Evolutionary conservation across 2,329 filamentous ascomycete genomes (phyloP), one percentile per base, ranked within the genome.

Genomic region (Elsinoe batatas): DNA sequence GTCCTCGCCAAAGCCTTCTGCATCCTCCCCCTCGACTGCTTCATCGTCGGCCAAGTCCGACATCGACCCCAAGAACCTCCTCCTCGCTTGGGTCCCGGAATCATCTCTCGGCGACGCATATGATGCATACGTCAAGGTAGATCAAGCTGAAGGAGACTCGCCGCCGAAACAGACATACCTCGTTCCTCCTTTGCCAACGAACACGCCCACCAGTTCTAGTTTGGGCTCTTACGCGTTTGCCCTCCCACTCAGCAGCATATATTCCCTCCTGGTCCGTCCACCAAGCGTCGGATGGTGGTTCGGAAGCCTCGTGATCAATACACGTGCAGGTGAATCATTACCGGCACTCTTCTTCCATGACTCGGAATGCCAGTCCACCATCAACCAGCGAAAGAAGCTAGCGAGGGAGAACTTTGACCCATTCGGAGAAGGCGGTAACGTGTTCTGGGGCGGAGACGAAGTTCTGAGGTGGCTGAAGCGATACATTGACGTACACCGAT

Each of bases 281-380:
- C 94, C 93, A 4, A 96, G 89, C 68, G 73, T 95, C 6, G 94
- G 93, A 13, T 98, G 93, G 94, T 98, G 93, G 93, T 96, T 94
- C 68, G 93, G 93, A 33, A 95, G 90, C 60, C 73, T 98, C 26
- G 85, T 98, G 57, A 88, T 98, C 73, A 98, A 98, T 68, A 89
- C 88, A 1, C 79, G 87, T 11, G 83, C 86, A 0, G 94, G 94
- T 3, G 91, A 97, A 67, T 93, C 88, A 67, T 95, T 97, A 62
- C 93, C 93, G 0, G 90, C 93, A 0, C 75, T 98, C 1, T 98
- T 98, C 73, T 98, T 98, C 72, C 93, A 98, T 68, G 93, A 98
- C 66, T 90, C 84, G 60, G 93, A 98, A 73, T 98, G 93, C 65
- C 87, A 95, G 71, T 94, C 87, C 54, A 98, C 93, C 0, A 95